phyloP scores from a whole-genome alignment of 305 asterid genomes.

The Fraxinus sp. region DNA sequence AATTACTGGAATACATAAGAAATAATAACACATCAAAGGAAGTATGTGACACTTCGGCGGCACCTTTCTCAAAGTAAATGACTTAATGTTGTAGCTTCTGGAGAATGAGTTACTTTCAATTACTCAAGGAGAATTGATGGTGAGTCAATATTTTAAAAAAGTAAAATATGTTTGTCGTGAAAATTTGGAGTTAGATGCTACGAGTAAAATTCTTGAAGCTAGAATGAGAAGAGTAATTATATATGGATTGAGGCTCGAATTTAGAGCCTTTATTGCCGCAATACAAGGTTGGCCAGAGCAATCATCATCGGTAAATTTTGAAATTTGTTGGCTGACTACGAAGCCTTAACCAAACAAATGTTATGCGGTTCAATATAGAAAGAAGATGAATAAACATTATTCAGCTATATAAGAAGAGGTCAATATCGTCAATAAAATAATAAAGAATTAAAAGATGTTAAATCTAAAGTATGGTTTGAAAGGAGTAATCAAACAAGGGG shows the following conservation, averaged over 20 bases:
- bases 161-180: background rate
- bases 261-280: background rate
- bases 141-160: background rate
- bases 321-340: conserved; percentile 19
- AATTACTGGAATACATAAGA: background rate
- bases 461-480: background rate
- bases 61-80: background rate
- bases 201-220: background rate
- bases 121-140: background rate
- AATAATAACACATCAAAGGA: background rate
- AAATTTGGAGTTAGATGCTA: background rate
- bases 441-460: background rate
- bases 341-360: background rate
- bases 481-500: background rate
- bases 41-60: background rate
- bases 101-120: conserved; percentile 1
- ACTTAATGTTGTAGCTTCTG: background rate
- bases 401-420: background rate
- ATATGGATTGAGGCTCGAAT: conserved; percentile 6
- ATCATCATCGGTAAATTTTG: conserved; percentile 2
- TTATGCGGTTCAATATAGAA: background rate
- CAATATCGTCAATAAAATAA: background rate
- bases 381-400: background rate
- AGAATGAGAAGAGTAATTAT: background rate
- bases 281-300: conserved; percentile 4